Conservation (phyloP, 345 rosid species). For the Angophora floribunda region DNA sequence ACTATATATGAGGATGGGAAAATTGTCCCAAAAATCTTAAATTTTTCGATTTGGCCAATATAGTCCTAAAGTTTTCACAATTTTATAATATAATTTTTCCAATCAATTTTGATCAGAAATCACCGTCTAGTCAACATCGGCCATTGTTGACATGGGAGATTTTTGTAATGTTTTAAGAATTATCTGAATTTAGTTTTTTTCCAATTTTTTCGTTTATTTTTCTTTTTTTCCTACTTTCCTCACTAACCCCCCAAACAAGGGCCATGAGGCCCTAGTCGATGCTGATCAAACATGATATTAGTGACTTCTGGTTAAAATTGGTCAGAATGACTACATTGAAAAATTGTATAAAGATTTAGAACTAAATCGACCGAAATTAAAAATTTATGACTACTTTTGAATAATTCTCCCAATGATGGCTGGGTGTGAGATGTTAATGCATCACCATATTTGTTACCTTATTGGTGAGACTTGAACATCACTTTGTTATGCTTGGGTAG, state of each 20-base stretch:
- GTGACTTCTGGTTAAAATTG: background rate
- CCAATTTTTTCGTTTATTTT: background rate
- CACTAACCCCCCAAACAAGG: background rate
- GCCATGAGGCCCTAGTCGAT: background rate
- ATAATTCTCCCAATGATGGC: background rate
- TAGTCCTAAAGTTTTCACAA: background rate
- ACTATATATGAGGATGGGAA: background rate
- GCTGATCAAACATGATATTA: fast-evolving
- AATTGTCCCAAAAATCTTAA: background rate
- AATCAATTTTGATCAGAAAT: background rate
- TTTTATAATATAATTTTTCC: background rate
- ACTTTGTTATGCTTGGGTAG: background rate
- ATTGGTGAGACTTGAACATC: background rate
- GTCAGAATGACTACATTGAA: background rate
- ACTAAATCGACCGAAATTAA: background rate
- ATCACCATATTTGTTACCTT: background rate
- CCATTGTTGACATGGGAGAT: fast-evolving
- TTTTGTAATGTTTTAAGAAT: background rate
- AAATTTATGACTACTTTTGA: background rate
- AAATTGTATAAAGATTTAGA: background rate
- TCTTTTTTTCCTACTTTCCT: fast-evolving
- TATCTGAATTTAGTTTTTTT: background rate
- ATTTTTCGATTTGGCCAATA: background rate
- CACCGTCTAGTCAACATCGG: fast-evolving
- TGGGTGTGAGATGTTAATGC: background rate